Evolutionary conservation across 148 eudicot species (phyloP).

Genomic region (Polygonum maritimum): DNA sequence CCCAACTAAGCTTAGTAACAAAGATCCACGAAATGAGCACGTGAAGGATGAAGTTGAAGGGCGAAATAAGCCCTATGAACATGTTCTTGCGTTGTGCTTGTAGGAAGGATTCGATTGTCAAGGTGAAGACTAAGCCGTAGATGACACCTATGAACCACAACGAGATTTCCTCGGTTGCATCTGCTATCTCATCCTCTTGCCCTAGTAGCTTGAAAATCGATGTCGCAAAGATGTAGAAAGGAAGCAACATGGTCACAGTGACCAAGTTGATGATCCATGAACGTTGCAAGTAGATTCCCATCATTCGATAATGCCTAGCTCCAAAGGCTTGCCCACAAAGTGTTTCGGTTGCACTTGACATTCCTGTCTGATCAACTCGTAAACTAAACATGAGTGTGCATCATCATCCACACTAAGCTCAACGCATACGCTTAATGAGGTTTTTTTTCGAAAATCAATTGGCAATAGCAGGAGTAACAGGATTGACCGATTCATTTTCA

Average conservation of each 20-base stretch:
- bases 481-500: too few species aligned
- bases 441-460: too few species aligned
- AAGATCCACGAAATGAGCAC: conserved; percentile 11
- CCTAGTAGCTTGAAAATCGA: conserved; percentile 13
- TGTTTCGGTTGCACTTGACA: too few species aligned
- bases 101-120: conserved; percentile 10
- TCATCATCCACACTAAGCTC: neutral
- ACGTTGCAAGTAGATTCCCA: too few species aligned
- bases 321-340: too few species aligned
- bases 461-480: too few species aligned
- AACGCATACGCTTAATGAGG: too few species aligned
- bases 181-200: conserved; percentile 5
- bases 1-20: neutral
- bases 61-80: conserved; percentile 9
- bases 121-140: neutral
- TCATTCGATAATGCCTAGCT: too few species aligned
- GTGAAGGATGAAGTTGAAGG: neutral
- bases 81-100: conserved; percentile 17
- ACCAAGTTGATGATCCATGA: neutral
- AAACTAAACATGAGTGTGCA: neutral
- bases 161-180: neutral
- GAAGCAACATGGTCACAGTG: conserved; percentile 3
- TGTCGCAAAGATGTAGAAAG: conserved; percentile 9
- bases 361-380: too few species aligned
- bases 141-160: conserved; percentile 14